phyloP scores from a whole-genome alignment of 2,329 filamentous ascomycete species.

The Fusarium lyarnte region DNA sequence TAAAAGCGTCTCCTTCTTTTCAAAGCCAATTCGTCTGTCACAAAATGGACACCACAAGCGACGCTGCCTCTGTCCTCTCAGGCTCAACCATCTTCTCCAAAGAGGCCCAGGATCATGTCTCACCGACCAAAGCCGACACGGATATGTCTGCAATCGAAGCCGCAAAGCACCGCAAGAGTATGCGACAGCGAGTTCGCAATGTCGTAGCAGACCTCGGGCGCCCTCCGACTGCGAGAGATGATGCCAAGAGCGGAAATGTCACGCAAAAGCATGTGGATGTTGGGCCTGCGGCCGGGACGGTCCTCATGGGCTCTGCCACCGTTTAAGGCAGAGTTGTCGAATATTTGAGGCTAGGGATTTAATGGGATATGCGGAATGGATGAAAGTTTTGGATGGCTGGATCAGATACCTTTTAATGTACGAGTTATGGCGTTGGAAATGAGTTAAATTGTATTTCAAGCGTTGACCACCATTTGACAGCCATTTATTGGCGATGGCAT shows the following conservation, averaged over 20 bases:
- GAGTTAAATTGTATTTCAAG: background rate
- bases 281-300: constrained; percentile 39
- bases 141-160: background rate
- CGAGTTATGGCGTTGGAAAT: constrained; percentile 2
- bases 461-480: background rate
- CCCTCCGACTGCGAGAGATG: constrained; percentile 46
- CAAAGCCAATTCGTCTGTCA: background rate
- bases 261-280: constrained; percentile 44
- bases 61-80: constrained; percentile 46
- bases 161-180: constrained; percentile 37
- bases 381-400: background rate
- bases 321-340: constrained; percentile 12
- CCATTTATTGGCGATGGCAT: background rate
- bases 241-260: constrained; percentile 46
- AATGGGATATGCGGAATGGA: background rate
- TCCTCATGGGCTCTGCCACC: constrained; percentile 36
- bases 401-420: background rate
- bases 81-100: constrained; percentile 46
- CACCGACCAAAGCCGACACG: constrained; percentile 16
- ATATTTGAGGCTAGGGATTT: background rate
- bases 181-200: constrained; percentile 48
- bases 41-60: constrained; percentile 40
- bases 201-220: constrained; percentile 47
- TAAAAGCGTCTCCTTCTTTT: background rate
- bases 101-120: constrained; percentile 22